phyloP scores from a whole-genome alignment of 2,329 filamentous ascomycete species.

The Apiospora pterosperma region DNA sequence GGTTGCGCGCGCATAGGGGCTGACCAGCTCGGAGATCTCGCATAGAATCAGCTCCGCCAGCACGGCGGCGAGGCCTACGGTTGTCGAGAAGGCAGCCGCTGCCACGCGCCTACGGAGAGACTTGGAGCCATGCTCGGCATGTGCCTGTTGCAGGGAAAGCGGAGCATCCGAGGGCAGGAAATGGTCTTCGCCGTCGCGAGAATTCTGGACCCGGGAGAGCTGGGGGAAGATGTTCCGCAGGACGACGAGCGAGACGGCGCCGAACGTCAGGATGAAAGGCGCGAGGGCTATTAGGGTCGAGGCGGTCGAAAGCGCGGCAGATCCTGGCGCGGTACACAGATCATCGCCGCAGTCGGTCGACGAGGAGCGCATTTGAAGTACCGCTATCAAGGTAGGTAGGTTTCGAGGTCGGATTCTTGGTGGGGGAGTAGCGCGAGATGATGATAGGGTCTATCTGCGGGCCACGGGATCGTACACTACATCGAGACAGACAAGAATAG shows the following conservation, averaged over 20 bases:
- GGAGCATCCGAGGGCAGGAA: conserved; percentile 62
- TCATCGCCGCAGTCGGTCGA: conserved; percentile 54
- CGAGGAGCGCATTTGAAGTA: conserved; percentile 31
- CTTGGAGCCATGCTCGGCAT: conserved; percentile 55
- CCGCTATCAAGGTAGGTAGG: not conserved
- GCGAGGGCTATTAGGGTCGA: conserved; percentile 57
- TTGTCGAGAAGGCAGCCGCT: conserved; percentile 69
- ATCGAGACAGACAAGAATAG: not conserved
- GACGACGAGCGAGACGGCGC: conserved; percentile 58
- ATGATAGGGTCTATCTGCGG: not conserved
- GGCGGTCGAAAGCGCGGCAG: conserved; percentile 37
- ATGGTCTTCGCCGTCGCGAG: conserved; percentile 57
- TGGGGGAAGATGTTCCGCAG: conserved; percentile 68
- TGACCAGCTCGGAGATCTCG: conserved; percentile 76
- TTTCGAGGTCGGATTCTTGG: not conserved
- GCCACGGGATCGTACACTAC: not conserved
- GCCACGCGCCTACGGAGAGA: conserved; percentile 49
- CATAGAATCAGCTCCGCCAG: conserved; percentile 79
- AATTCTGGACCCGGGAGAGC: conserved; percentile 54
- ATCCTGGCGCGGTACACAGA: conserved; percentile 47
- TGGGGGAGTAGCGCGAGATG: conserved; percentile 2
- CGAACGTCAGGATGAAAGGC: conserved; percentile 70
- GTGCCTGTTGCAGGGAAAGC: conserved; percentile 52
- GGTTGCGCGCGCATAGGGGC: conserved; percentile 61
- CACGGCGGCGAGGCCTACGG: conserved; percentile 72